Base-by-base conservation (phyloP, 306 rosid species). In the Quercus glauca region DNA sequence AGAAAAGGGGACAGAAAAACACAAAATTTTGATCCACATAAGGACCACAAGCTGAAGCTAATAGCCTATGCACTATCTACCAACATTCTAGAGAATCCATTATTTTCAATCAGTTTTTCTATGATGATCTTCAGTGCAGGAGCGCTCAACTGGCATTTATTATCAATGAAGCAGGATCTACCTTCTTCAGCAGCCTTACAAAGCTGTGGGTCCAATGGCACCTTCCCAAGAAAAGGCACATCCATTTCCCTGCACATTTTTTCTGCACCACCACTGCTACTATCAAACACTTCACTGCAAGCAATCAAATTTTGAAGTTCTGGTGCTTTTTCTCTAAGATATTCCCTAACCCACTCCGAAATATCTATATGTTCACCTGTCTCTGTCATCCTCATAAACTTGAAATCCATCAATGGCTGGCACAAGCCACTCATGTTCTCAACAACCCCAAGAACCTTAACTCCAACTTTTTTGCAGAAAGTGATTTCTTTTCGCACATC, bases 121-220 rank as follows among this genome's bases (percentile, higher is more conserved):
- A 95, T 78, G 51, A 95, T 92, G 28, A 75, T 95, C 89, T 87
- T 89, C 82, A 92, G 76, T 18, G 97, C 97, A 41, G 95, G 83
- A 52, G 98, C 98, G 75, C 97, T 89, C 26, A 73, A 84, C 65
- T 85, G 86, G 59, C 94, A 82, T 43, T 77, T 84, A 60, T 89
- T 88, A 75, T 87, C 92, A 77, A 55, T 72, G 79, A 95, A 95
- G 80, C 99, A 95, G 45, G 99, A 95, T 60, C 91, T 84, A 28
- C 98, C 99, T 80, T 89, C 97, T 83, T 95, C 99, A 4, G 99
- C 97, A 8, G 92, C 99, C 90, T 92, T 95, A 70, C 99, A 88
- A 63, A 92, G 97, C 87, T 81, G 83, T n/a, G 99, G 99, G 56
- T 95, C 99, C 83, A 95, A 69, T 13, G 99, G 99, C 74, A 95